Conservation (phyloP, 495 filamentous ascomycete species). For the Aspergillus incahuasiensis region DNA sequence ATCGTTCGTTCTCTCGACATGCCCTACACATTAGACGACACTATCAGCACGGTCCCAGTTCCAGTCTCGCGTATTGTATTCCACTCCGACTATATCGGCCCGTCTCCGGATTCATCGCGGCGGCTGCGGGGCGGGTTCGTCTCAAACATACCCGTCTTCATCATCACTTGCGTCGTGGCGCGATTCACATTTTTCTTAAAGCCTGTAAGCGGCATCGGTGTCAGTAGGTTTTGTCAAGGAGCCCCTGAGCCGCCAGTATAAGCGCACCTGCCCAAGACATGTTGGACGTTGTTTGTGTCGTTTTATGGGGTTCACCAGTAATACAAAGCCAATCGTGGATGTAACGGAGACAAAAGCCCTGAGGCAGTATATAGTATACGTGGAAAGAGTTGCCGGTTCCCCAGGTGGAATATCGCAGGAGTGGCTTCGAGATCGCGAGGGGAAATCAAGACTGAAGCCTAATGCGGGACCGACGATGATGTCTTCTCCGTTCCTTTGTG, state of each 20-base stretch:
- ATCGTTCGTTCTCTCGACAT: slow-evolving; percentile 97
- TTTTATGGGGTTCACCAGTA: background rate
- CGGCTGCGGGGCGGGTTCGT: slow-evolving; percentile 11
- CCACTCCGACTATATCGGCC: background rate
- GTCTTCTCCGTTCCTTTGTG: background rate
- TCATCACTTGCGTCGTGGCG: slow-evolving; percentile 99
- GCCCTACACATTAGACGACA: slow-evolving; percentile 50
- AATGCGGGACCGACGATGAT: slow-evolving; percentile 18
- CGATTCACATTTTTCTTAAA: slow-evolving; percentile 99
- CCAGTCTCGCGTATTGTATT: background rate
- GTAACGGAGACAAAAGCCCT: background rate
- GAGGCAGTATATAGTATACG: background rate
- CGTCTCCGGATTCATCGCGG: slow-evolving; percentile 3
- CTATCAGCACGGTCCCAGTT: slow-evolving; percentile 18
- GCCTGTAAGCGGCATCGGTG: slow-evolving; percentile 45
- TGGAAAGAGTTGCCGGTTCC: background rate
- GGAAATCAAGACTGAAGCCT: slow-evolving; percentile 15
- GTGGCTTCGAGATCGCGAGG: slow-evolving; percentile 6
- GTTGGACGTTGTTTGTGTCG: slow-evolving; percentile 20
- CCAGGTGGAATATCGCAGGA: background rate
- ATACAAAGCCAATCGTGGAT: too few species aligned
- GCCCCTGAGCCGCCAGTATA: background rate
- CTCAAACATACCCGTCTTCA: slow-evolving; percentile 77
- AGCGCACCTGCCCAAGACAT: slow-evolving; percentile 64
- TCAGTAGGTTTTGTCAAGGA: slow-evolving; percentile 6